Percentiles rank a stretch among this genome's conserved stretches.
Evolutionary conservation across 176 grass and related monocot species (phyloP).

Genomic region (Saccharum officinarum): DNA sequence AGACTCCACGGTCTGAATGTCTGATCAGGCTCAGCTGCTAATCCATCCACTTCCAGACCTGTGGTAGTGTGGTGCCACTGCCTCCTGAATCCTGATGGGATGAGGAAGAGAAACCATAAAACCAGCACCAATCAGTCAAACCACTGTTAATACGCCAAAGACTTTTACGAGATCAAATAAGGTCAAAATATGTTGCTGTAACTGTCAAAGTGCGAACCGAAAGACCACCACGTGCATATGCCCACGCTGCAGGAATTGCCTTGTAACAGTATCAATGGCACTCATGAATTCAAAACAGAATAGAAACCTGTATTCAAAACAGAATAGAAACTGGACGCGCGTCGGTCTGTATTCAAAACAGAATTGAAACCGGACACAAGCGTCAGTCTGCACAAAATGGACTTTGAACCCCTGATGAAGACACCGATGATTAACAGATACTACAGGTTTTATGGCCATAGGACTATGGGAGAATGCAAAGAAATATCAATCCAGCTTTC

Average conservation of each 20-base stretch:
- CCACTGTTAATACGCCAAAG: background rate
- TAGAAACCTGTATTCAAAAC: background rate
- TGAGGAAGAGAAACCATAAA: background rate
- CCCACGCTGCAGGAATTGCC: too few species aligned
- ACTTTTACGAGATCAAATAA: background rate
- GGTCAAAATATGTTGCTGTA: background rate
- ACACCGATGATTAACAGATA: background rate
- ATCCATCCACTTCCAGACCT: background rate
- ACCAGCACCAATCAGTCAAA: background rate
- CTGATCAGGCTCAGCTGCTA: background rate
- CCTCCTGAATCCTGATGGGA: background rate
- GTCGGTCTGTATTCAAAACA: background rate
- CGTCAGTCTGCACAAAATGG: background rate
- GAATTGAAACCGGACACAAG: background rate
- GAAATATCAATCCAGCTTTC: constrained; percentile 25
- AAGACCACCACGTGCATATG: too few species aligned
- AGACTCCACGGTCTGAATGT: background rate
- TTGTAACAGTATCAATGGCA: too few species aligned
- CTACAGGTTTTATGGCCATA: background rate
- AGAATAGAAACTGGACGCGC: background rate
- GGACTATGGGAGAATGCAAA: constrained; percentile 4
- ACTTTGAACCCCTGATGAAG: background rate
- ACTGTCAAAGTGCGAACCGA: background rate
- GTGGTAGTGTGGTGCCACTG: background rate
- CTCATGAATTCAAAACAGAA: too few species aligned